Evolutionary conservation across 23 red algal genomes (phyloP), one percentile per base, ranked within the genome.

Genomic region (Chondrus crispus): DNA sequence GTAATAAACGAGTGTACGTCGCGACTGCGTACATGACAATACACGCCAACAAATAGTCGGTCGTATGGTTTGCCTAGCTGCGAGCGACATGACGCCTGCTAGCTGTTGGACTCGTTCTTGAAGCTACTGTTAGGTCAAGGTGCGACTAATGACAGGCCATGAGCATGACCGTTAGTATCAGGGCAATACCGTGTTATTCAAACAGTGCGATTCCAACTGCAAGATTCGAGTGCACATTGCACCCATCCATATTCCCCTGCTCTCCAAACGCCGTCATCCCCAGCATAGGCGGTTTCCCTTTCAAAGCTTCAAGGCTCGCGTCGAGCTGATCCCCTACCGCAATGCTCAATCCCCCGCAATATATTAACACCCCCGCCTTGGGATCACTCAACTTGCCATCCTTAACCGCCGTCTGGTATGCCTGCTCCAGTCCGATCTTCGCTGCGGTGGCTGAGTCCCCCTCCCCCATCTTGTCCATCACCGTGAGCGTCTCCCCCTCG

Each of bases 181-280:
- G n/a, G n/a, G n/a, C n/a, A n/a, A n/a, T n/a, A 55, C 51, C 20
- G 13, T 20, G 20, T 13, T 72, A 89, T 41, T 74, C 69, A 46
- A 89, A 89, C 85, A 89, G 28, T 4, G 85, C 85, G 32, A 89
- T 42, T 3, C 85, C 85, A 28, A 89, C 69, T 14, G 85, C 85
- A 5, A 89, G 69, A 46, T 89, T 89, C 22, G 85, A 89, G 37
- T 89, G 85, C 72, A 75, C 20, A 62, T 89, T 89, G 20, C 50
- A 6, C 28, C 47, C 68, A 4, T 24, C 70, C 4, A 89, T 6
- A 3, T 62, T 47, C 19, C 88, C 88, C 50, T 91, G 88, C 62
- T 91, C 88, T 49, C 88, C 88, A 60, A 91, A 91, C 62, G 74
- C 88, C 22, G 88, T 91, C 57, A 91, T 82, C 4, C 88, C 88